Evolutionary conservation across 106 monocot species (phyloP), one percentile per base, ranked within the genome.

Genomic region (Chionographis japonica): DNA sequence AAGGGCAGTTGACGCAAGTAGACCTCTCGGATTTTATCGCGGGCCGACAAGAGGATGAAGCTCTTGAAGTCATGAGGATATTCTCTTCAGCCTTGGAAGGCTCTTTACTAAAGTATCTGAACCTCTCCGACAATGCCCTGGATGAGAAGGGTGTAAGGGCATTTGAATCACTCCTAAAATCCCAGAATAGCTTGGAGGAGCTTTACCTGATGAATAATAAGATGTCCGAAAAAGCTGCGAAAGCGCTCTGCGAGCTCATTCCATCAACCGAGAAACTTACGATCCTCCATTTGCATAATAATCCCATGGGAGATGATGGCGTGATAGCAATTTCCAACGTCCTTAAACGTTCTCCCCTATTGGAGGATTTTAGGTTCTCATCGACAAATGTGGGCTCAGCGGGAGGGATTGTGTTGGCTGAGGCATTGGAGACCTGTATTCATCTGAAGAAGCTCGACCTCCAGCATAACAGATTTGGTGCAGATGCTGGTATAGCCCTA

Each of bases 101-200:
- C 8, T 74, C 70, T 51, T 60, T 69, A 0, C 40, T 95, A 17
- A 83, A 62, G 54, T 82, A 69, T 67, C 70, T 95, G 27, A 80
- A 95, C 69, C 81, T 95, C 42, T 95, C 95, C 50, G 72, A 95
- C 52, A 95, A 95, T 80, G 95, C 95, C 13, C 66, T 95, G 69
- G 95, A 91, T 43, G 95, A 95, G 78, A 95, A 95, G 77, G 95
- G 95, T 56, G 82, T 95, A 6, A 79, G 91, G 56, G 95, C 95
- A 20, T 95, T 95, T 57, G 76, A 58, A n/a, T 71, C 77, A 46
- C 89, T 95, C 4, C 16, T 95, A n/a, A 85, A 71, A 61, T 89
- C 91, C 18, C 95, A 95, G 61, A 72, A 67, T 15, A 66, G 56
- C 54, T 72, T 95, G 43, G 95, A 97, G 72, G 86, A 97, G 69